These are phyloP conservation scores for Picea glauca DNA, from an alignment of 75 land plant genomes.

Conservation along the genomic window DNA sequence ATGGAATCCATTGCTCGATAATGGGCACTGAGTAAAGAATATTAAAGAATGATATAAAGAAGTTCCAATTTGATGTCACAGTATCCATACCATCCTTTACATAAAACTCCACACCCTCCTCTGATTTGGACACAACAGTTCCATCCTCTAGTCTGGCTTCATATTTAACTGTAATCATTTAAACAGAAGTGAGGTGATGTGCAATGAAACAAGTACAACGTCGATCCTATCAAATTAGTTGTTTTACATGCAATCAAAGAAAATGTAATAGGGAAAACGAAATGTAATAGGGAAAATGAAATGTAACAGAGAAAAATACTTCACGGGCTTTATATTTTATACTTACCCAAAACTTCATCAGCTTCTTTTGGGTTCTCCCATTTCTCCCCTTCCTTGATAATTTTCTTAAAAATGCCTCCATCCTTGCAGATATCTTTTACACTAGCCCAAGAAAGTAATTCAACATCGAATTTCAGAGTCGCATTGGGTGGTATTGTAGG, in stretches of 20 bases:
- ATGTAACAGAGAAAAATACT: neutral
- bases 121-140: slow-evolving; percentile 35
- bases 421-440: slow-evolving; percentile 61
- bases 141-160: slow-evolving; percentile 42
- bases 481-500: slow-evolving; percentile 78
- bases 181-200: neutral
- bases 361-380: slow-evolving; percentile 56
- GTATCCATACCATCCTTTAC: slow-evolving; percentile 40
- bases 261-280: neutral
- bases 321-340: neutral
- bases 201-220: neutral
- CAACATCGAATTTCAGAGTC: slow-evolving; percentile 65
- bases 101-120: slow-evolving; percentile 47
- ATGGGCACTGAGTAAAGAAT: no score
- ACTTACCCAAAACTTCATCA: slow-evolving; percentile 55
- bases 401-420: slow-evolving; percentile 68
- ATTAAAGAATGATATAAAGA: slow-evolving; percentile 41
- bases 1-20: slow-evolving; percentile 45
- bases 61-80: neutral
- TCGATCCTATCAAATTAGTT: neutral
- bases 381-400: slow-evolving; percentile 46
- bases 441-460: slow-evolving; percentile 73
- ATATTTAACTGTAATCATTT: slow-evolving; percentile 36
- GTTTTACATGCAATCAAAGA: neutral
- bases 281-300: neutral